These are phyloP conservation scores for Huntiella decipiens DNA, from an alignment of 2,329 filamentous ascomycete species.

Conservation along the genomic window DNA sequence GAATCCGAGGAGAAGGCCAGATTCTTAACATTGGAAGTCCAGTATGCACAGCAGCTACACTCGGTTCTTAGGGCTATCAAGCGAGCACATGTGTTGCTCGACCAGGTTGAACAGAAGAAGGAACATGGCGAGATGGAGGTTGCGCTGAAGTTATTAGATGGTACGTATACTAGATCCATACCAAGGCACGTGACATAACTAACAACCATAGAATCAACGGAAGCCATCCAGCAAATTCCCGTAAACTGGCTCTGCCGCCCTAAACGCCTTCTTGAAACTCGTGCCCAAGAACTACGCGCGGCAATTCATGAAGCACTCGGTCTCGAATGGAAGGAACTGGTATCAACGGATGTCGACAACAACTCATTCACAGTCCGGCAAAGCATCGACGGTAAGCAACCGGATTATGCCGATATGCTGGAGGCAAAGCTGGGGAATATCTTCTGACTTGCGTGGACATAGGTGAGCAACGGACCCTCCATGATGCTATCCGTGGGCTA, in stretches of 20 bases:
- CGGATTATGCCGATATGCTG: slow-evolving; percentile 2
- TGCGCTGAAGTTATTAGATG: slow-evolving; percentile 36
- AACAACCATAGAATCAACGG: slow-evolving; percentile 29
- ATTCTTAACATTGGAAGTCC: slow-evolving; percentile 38
- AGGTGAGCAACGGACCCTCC: slow-evolving; percentile 33
- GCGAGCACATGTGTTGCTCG: slow-evolving; percentile 40
- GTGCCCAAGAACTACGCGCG: slow-evolving; percentile 46
- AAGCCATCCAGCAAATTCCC: slow-evolving; percentile 38
- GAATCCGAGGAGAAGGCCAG: slow-evolving; percentile 34
- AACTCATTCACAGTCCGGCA: slow-evolving; percentile 34
- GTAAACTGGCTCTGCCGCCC: slow-evolving; percentile 42
- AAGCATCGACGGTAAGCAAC: slow-evolving; percentile 8
- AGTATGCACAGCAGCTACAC: slow-evolving; percentile 39
- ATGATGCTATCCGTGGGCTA: slow-evolving; percentile 35
- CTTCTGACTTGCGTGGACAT: slow-evolving; percentile 13
- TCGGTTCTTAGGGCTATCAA: slow-evolving; percentile 31
- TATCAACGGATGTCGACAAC: slow-evolving; percentile 40
- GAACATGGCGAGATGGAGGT: slow-evolving; percentile 37
- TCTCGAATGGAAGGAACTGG: slow-evolving; percentile 49
- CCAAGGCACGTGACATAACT: not conserved
- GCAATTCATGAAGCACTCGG: slow-evolving; percentile 47
- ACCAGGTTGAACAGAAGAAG: slow-evolving; percentile 38
- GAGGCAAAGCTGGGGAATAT: slow-evolving; percentile 1
- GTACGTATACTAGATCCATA: slow-evolving; percentile 19
- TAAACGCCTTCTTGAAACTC: slow-evolving; percentile 44